Base-by-base conservation (phyloP, 192 early-diverging fungal species). In the Pilobolus umbonatus region DNA sequence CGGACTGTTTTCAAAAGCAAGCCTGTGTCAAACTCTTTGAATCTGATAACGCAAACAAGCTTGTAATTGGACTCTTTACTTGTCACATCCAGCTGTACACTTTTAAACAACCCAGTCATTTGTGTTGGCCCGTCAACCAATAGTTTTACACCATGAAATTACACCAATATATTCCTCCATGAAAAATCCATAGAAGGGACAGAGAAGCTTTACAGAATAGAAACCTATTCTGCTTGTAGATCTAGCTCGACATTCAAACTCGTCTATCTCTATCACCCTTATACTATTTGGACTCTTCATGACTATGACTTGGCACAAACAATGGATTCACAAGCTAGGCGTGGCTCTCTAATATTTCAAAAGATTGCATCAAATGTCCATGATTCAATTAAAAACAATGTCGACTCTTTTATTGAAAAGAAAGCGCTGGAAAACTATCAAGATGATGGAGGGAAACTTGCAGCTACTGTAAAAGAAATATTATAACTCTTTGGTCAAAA, bases 241-340 rank as follows among this genome's bases (percentile, higher is more conserved):
- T 45, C 43, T 45, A 45, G 43, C 43, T 45, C 43, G 43, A 45
- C 45, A 46, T 35, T 35, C 34, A 35, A 5, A 35, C 34, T 35
- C 34, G 34, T 5, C 34, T 11, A 35, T 35, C 34, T 35, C 34
- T 35, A 35, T 35, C 34, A 35, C 5, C 34, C 34, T 32, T 51
- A 51, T 35, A 21, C 29, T 51, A 51, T 51, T 32, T 34, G 49
- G 49, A 50, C 48, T 17, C 48, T 29, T 19, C 32, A 50, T 19
- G 28, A 31, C 29, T 34, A 50, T 50, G 48, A 50, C 14, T 50
- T 29, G 11, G 48, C 48, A 31, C 48, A 50, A 50, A 50, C 28
- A 30, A 50, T 70, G 22, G 62, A 40, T 46, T 50, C 36, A 56
- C 19, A 45, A 64, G 54, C 7, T 64, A 53, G 31, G 35, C 22